Conservation (phyloP, 202 grass and related monocot species). For the Saccharum hybrid region DNA sequence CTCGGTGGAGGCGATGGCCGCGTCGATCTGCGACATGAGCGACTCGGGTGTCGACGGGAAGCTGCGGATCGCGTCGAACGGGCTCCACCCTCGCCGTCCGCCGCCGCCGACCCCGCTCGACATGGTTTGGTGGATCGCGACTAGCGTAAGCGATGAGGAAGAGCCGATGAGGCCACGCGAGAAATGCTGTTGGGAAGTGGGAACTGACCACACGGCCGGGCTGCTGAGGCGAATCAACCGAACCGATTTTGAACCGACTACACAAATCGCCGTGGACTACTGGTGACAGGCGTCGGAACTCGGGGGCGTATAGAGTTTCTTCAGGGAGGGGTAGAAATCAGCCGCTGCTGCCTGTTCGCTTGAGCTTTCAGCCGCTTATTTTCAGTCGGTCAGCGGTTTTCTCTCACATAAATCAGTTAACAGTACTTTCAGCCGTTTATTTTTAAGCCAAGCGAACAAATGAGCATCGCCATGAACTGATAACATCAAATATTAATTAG, state of each 20-base stretch:
- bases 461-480: neutral
- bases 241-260: too few relatives aligned
- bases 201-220: neutral
- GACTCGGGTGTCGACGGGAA: conserved; percentile 77
- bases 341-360: too few relatives aligned
- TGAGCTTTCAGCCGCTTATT: too few relatives aligned
- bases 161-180: neutral
- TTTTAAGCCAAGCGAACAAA: neutral
- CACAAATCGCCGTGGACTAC: too few relatives aligned
- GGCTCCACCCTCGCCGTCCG: conserved; percentile 69
- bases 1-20: conserved; percentile 82
- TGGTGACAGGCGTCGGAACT: neutral
- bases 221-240: too few relatives aligned
- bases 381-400: too few relatives aligned
- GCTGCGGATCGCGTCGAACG: conserved; percentile 84
- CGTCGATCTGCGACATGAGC: conserved; percentile 95
- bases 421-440: too few relatives aligned
- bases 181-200: neutral
- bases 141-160: neutral
- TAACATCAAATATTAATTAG: neutral
- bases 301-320: neutral
- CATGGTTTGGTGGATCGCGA: neutral
- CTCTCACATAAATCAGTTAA: too few relatives aligned
- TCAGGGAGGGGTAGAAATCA: neutral
- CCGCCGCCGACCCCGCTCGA: conserved; percentile 39